Conservation (phyloP, 306 rosid species). For the Corylus avellana region DNA sequence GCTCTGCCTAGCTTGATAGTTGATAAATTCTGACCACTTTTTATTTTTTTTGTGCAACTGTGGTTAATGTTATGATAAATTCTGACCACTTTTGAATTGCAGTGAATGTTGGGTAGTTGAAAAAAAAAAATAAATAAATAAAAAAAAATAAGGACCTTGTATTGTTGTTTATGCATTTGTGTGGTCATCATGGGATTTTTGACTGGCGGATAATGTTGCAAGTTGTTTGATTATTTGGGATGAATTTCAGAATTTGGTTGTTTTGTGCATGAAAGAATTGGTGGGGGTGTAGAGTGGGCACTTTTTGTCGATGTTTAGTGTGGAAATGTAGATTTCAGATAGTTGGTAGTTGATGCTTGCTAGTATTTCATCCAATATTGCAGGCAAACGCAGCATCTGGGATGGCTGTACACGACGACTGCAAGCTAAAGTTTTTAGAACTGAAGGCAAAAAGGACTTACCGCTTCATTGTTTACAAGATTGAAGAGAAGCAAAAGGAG, state of each 20-base stretch:
- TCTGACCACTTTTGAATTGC: neutral
- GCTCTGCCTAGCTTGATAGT: neutral
- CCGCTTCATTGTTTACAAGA: slow-evolving; percentile 55
- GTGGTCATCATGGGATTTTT: neutral
- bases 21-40: neutral
- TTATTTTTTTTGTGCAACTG: neutral
- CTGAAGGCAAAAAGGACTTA: slow-evolving; percentile 53
- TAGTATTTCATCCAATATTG: neutral
- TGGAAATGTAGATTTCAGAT: slow-evolving; percentile 1
- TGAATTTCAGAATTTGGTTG: neutral
- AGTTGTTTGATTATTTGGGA: neutral
- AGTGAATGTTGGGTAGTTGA: neutral
- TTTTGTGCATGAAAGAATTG: neutral
- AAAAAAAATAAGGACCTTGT: neutral
- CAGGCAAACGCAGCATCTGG: slow-evolving; percentile 62
- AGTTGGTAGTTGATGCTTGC: slow-evolving; percentile 2
- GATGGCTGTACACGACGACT: slow-evolving; percentile 59
- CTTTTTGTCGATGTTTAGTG: neutral
- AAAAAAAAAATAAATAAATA: too few species aligned
- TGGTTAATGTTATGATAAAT: neutral
- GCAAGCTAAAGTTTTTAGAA: slow-evolving; percentile 52
- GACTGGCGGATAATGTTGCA: neutral
- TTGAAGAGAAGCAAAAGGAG: slow-evolving; percentile 51
- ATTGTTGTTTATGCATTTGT: neutral
- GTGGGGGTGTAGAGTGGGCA: neutral